These are phyloP conservation scores for Xerocomus potaroensis DNA, from an alignment of 768 basidiomycete species.

Conservation along the genomic window DNA sequence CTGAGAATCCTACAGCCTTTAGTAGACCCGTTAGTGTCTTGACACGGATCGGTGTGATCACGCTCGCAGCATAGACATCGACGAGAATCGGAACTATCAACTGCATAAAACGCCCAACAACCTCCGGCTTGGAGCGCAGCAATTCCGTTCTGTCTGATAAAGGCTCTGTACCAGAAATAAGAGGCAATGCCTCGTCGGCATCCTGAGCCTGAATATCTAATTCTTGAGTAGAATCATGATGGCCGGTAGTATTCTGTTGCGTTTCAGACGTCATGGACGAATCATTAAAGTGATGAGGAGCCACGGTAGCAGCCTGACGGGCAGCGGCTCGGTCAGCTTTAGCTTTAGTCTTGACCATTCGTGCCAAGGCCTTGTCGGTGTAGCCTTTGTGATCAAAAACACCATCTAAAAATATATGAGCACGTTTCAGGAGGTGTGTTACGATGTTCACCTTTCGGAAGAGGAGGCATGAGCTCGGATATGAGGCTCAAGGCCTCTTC, in stretches of 20 bases:
- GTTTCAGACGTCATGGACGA: conserved; percentile 20
- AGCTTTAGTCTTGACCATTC: conserved; percentile 75
- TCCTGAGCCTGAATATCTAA: conserved; percentile 42
- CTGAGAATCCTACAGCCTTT: conserved; percentile 88
- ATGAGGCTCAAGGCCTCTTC: conserved; percentile 89
- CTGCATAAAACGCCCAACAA: conserved; percentile 81
- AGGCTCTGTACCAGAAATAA: conserved; percentile 31
- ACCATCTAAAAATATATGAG: conserved; percentile 56
- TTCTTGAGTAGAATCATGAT: conserved; percentile 25
- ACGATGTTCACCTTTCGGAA: conserved; percentile 81
- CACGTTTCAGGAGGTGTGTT: background rate
- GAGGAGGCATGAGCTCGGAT: conserved; percentile 88
- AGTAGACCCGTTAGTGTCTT: conserved; percentile 86
- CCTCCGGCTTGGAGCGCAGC: conserved; percentile 65
- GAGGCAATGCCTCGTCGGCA: conserved; percentile 34
- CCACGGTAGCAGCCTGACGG: conserved; percentile 44
- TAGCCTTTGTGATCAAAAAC: conserved; percentile 92
- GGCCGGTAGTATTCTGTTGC: conserved; percentile 11
- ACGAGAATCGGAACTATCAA: conserved; percentile 90
- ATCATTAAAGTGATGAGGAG: conserved; percentile 28
- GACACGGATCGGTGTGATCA: conserved; percentile 78
- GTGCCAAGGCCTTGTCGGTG: conserved; percentile 77
- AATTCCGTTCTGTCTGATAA: conserved; percentile 64
- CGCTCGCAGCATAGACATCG: conserved; percentile 99
- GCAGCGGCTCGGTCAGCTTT: conserved; percentile 77